A percentile compares a stretch with the other conserved stretches of the same genome.
These are phyloP conservation scores for Xylariales sp. DNA, from an alignment of 2,329 filamentous ascomycete species.

Conservation along the genomic window DNA sequence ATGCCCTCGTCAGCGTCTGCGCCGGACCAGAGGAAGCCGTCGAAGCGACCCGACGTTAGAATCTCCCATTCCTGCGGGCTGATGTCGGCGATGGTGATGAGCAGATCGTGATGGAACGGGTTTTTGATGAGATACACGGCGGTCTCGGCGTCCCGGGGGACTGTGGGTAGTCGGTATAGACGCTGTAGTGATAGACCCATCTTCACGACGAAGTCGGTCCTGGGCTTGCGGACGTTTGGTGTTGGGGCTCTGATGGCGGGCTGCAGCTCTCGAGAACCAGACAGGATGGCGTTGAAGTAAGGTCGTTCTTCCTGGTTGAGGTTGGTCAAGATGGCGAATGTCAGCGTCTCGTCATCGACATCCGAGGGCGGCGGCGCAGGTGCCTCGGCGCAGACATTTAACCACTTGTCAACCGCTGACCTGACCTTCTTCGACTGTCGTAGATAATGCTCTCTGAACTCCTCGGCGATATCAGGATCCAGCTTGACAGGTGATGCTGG, in stretches of 20 bases:
- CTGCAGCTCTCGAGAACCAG: conserved; percentile 52
- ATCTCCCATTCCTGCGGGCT: conserved; percentile 96
- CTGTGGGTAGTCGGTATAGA: conserved; percentile 68
- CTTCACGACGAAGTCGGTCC: conserved; percentile 70
- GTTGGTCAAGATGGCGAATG: conserved; percentile 89
- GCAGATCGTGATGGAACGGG: conserved; percentile 74
- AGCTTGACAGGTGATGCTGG: conserved; percentile 66
- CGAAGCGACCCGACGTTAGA: conserved; percentile 85
- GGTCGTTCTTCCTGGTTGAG: conserved; percentile 71
- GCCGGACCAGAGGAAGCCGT: conserved; percentile 92
- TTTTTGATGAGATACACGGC: conserved; percentile 84
- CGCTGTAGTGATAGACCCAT: conserved; percentile 77
- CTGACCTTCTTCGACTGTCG: conserved; percentile 90
- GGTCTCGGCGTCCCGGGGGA: conserved; percentile 79
- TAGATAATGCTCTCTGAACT: conserved; percentile 88
- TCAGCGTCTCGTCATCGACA: conserved; percentile 88
- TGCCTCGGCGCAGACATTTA: conserved; percentile 71
- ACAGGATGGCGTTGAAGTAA: conserved; percentile 76
- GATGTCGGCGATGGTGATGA: conserved; percentile 83
- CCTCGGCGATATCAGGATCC: conserved; percentile 89
- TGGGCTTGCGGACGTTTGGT: conserved; percentile 52
- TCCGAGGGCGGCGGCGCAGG: conserved; percentile 75
- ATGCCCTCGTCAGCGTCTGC: conserved; percentile 58
- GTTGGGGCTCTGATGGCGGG: conserved; percentile 62
- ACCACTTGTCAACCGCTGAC: conserved; percentile 85